Percentiles rank a stretch among this genome's conserved stretches.
These are phyloP conservation scores for Elsinoe ampelina DNA, from an alignment of 2,329 filamentous ascomycete genomes.

Conservation along the genomic window DNA sequence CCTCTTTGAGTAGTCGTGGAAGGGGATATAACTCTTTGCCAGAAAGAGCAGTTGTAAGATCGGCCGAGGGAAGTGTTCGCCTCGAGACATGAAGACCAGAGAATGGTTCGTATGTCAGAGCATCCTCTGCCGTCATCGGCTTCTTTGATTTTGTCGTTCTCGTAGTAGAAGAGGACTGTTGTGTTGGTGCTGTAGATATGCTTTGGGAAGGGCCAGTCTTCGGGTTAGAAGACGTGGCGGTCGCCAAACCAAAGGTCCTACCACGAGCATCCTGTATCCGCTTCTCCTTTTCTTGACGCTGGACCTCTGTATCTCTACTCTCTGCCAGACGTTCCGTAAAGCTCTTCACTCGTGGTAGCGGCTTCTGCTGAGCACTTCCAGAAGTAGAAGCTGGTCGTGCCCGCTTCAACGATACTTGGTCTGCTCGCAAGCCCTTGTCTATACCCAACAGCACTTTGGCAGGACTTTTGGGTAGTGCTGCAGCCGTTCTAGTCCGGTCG, in stretches of 20 bases:
- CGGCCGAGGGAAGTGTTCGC: conserved; percentile 71
- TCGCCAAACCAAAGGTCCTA: conserved; percentile 22
- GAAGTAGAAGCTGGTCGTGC: conserved; percentile 35
- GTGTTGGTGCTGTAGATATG: conserved; percentile 4
- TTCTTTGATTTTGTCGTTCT: conserved; percentile 17
- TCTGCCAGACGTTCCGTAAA: conserved; percentile 84
- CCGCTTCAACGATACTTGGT: conserved; percentile 75
- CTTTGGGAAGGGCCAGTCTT: background rate
- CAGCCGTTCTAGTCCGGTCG: conserved; percentile 40
- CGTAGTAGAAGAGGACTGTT: background rate
- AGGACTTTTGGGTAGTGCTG: conserved; percentile 57
- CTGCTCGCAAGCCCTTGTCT: conserved; percentile 73
- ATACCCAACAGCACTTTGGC: conserved; percentile 75
- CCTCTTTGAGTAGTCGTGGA: conserved; percentile 67
- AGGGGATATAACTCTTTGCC: conserved; percentile 70
- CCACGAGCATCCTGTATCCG: conserved; percentile 36
- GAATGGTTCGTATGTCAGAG: conserved; percentile 68
- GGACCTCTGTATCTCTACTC: conserved; percentile 40
- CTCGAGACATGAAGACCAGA: conserved; percentile 76
- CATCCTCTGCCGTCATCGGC: conserved; percentile 25
- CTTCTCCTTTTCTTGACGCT: conserved; percentile 36
- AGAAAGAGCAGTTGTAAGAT: conserved; percentile 66
- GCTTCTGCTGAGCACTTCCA: conserved; percentile 14
- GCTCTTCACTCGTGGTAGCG: conserved; percentile 37
- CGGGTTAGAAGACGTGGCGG: background rate